Conservation (phyloP, 768 basidiomycete genomes). For the Lyophyllum shimeji region DNA sequence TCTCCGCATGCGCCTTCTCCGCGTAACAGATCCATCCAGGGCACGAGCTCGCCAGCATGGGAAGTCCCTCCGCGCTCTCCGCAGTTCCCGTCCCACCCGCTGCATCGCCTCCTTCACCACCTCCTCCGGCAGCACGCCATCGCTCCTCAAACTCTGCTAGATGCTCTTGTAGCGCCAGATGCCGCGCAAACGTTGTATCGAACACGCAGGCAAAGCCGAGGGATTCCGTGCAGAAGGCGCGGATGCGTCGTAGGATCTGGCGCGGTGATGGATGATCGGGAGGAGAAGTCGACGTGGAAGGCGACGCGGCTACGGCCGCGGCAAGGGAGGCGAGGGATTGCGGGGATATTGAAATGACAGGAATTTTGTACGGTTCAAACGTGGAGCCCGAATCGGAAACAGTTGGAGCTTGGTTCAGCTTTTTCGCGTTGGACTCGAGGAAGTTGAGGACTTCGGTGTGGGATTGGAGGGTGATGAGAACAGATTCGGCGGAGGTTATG, state of each 20-base stretch:
- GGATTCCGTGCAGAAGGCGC: constrained; percentile 62
- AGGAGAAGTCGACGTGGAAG: constrained; percentile 46
- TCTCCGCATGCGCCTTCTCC: constrained; percentile 93
- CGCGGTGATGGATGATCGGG: constrained; percentile 41
- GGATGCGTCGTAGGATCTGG: constrained; percentile 69
- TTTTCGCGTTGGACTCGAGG: constrained; percentile 52
- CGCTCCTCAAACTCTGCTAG: constrained; percentile 79
- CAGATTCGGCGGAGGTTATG: constrained; percentile 97
- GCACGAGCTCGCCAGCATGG: constrained; percentile 95
- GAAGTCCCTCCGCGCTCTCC: constrained; percentile 41
- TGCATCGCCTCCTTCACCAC: constrained; percentile 12
- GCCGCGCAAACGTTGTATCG: constrained; percentile 94
- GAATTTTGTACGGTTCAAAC: constrained; percentile 46
- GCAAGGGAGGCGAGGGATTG: constrained; percentile 84
- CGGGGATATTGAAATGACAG: constrained; percentile 86
- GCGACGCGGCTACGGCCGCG: constrained; percentile 55
- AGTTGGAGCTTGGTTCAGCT: background rate
- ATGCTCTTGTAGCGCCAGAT: constrained; percentile 82
- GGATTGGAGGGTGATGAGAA: constrained; percentile 94
- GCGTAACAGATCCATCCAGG: constrained; percentile 99
- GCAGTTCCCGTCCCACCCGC: constrained; percentile 1
- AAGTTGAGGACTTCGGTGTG: constrained; percentile 89
- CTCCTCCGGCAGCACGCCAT: constrained; percentile 30
- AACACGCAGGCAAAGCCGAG: constrained; percentile 83
- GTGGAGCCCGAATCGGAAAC: constrained; percentile 1